Conservation (phyloP, 495 filamentous ascomycete species). For the Terfezia boudieri region DNA sequence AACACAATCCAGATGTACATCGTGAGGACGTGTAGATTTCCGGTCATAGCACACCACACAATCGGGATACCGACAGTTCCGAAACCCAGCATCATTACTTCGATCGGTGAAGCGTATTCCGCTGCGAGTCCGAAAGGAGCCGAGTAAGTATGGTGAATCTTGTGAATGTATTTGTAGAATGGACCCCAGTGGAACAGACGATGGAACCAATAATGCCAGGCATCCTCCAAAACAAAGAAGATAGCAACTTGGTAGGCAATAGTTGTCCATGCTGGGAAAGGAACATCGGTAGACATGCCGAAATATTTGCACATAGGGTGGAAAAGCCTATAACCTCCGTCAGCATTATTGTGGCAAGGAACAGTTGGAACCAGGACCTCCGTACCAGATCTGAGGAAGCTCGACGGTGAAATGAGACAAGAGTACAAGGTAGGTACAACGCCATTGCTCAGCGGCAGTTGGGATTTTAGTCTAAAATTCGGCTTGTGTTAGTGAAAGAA, state of each 20-base stretch:
- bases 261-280: conserved; percentile 62
- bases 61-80: conserved; percentile 70
- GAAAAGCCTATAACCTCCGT: conserved; percentile 33
- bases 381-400: conserved; percentile 83
- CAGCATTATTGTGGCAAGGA: conserved; percentile 18
- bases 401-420: conserved; percentile 92
- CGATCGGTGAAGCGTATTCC: conserved; percentile 93
- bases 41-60: conserved; percentile 61
- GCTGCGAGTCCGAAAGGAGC: conserved; percentile 91
- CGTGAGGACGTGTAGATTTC: conserved; percentile 77
- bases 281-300: conserved; percentile 69
- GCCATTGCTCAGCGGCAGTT: conserved; percentile 74
- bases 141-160: conserved; percentile 96
- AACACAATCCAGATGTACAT: conserved; percentile 95
- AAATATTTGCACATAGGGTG: conserved; percentile 92
- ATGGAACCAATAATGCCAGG: conserved; percentile 97
- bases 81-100: conserved; percentile 91
- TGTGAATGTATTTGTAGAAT: conserved; percentile 86
- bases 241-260: conserved; percentile 83
- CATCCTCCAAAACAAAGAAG: conserved; percentile 89
- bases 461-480: conserved; percentile 57
- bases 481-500: conserved; percentile 2
- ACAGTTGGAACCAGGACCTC: not conserved
- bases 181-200: conserved; percentile 87
- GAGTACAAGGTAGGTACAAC: conserved; percentile 77